phyloP scores from a whole-genome alignment of 805 yeast genomes.

The Monosporozyma aquatica region DNA sequence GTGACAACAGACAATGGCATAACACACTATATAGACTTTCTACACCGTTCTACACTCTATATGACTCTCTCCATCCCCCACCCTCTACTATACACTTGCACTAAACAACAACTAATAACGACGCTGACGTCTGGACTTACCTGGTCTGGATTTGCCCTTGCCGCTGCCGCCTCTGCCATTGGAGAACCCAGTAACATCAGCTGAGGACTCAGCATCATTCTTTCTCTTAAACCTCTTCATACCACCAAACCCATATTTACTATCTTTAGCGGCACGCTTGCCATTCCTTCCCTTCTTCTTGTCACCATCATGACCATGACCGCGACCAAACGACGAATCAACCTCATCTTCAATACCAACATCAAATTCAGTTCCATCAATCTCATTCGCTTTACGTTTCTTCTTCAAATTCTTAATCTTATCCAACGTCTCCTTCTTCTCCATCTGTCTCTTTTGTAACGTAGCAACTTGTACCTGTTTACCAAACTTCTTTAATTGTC shows the following conservation, averaged over 20 bases:
- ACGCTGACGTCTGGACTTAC: conserved; percentile 43
- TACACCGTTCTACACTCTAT: too few relatives aligned
- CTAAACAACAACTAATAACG: too few relatives aligned
- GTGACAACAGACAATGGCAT: too few relatives aligned
- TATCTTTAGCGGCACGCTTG: conserved; percentile 61
- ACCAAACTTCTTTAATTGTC: conserved; percentile 93
- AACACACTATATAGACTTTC: too few relatives aligned
- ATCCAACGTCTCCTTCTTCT: conserved; percentile 82
- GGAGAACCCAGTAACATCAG: conserved; percentile 54
- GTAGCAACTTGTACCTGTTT: conserved; percentile 94
- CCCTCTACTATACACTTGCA: too few relatives aligned
- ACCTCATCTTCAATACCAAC: conserved; percentile 81
- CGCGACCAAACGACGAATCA: too few relatives aligned
- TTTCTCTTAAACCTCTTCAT: conserved; percentile 62
- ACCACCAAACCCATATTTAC: conserved; percentile 73
- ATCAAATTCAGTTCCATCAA: conserved; percentile 61
- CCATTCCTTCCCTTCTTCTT: conserved; percentile 33
- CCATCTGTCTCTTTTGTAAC: conserved; percentile 85
- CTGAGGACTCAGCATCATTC: conserved; percentile 64
- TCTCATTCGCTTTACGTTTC: conserved; percentile 72
- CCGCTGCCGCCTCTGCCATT: conserved; percentile 33
- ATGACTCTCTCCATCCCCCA: too few relatives aligned
- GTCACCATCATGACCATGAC: conserved; percentile 9
- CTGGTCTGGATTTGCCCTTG: conserved; percentile 42
- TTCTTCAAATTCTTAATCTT: conserved; percentile 85